Base-by-base conservation (phyloP, 345 rosid species). In the Bruguiera sexangula region DNA sequence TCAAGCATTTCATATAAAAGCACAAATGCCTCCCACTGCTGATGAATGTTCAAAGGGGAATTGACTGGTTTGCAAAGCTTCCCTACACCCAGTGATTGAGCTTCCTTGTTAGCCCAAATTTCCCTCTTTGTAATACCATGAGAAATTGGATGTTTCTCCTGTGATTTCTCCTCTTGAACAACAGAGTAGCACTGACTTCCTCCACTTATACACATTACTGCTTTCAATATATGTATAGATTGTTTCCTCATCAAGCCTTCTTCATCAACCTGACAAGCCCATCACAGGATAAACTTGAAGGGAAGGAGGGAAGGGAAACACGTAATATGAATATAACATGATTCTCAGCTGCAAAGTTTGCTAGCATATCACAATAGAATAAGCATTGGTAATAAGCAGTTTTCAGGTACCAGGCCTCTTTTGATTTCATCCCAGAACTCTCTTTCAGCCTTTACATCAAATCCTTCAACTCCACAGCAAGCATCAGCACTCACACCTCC, bases 1-100 rank as follows among this genome's bases (percentile, higher is more conserved):
- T 88, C 93, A 69, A 94, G 97, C 95, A 89, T 94, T 84, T 91
- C 97, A 85, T 79, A 91, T 26, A 89, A 67, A 66, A 94, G 96
- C 62, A 91, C 43, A 78, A 94, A 94, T 65, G 96, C 96, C 75
- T 86, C 90, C 98, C 98, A 94, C 67, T 82, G 88, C 79, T 88
- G 89, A 75, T 68, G 80, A 75, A 72, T 73, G 60, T 79, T 79
- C 76, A 83, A 72, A 39, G 70, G 78, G 63, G 86, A 83, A 69
- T 86, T 87, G 56, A 72, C 60, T 61, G 84, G 72, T 75, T 67
- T 77, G 80, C 80, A 84, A 61, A 81, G 63, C 70, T 82, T 82
- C 60, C 89, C 96, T 48, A 94, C 88, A 57, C 97, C 97, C 60
- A 94, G 81, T 8, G 98, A 94, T 77, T 82, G 84, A 68, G 95